A percentile compares a stretch with the other conserved stretches of the same genome.
phyloP scores from a whole-genome alignment of 768 basidiomycete species.

The Lactifluus volemus region DNA sequence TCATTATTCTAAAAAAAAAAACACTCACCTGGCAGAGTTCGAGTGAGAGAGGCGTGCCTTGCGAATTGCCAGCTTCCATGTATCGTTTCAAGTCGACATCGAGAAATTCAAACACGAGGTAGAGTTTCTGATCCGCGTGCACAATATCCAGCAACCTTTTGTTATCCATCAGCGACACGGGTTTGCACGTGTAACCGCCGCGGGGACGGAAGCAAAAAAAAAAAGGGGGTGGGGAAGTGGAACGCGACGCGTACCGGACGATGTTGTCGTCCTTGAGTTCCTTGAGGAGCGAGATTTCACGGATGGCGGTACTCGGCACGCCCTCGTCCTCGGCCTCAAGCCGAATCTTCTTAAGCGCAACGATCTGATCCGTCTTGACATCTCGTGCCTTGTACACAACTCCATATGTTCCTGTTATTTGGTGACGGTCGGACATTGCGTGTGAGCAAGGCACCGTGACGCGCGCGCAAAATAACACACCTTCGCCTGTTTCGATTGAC shows the following conservation, averaged over 20 bases:
- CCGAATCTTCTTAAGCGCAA: conserved; percentile 97
- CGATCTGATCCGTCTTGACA: conserved; percentile 65
- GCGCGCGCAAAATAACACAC: conserved; percentile 22
- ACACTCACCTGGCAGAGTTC: conserved; percentile 71
- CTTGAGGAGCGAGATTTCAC: conserved; percentile 95
- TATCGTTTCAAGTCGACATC: conserved; percentile 96
- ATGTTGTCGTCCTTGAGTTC: conserved; percentile 96
- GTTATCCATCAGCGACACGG: no score
- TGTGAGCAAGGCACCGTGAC: background rate
- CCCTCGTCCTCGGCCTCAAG: conserved; percentile 99
- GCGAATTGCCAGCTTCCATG: conserved; percentile 80
- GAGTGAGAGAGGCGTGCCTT: conserved; percentile 60
- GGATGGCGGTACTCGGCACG: conserved; percentile 94
- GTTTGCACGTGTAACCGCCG: no score
- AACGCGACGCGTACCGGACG: conserved; percentile 56
- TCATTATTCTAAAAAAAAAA: background rate
- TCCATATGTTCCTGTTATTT: conserved; percentile 79
- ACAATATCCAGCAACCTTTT: conserved; percentile 89
- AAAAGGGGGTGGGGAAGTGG: no score
- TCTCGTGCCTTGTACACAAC: conserved; percentile 98
- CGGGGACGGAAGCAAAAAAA: no score
- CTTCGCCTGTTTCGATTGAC: conserved; percentile 36
- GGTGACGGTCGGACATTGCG: background rate
- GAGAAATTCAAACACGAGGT: conserved; percentile 96
- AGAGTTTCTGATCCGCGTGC: conserved; percentile 93